Conservation (phyloP, 2,329 filamentous ascomycete genomes). For the Exophiala spinifera region DNA sequence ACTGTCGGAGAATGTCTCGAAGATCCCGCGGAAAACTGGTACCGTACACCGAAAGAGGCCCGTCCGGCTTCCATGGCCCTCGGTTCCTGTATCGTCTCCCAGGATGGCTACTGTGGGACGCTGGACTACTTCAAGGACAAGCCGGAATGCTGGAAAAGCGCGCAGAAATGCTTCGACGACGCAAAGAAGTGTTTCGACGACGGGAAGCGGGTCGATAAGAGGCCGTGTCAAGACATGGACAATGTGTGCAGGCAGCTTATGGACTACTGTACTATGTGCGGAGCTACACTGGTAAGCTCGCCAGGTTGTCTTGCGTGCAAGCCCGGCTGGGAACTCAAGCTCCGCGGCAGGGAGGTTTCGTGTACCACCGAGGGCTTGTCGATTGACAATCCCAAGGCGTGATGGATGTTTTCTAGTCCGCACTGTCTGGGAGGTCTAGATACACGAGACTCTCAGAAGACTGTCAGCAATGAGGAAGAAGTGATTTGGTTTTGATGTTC, state of each 20-base stretch:
- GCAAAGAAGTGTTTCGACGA: slow-evolving; percentile 1
- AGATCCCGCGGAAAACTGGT: slow-evolving; percentile 41
- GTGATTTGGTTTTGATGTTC: too few species aligned
- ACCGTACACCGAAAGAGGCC: slow-evolving; percentile 32
- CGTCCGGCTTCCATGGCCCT: slow-evolving; percentile 6
- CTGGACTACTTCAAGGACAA: slow-evolving; percentile 9
- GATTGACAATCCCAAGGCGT: too few species aligned
- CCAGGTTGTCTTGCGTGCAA: too few species aligned
- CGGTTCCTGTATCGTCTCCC: slow-evolving; percentile 12
- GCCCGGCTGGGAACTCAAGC: too few species aligned
- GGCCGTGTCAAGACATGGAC: not conserved
- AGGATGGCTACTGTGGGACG: slow-evolving; percentile 4
- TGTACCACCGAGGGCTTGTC: too few species aligned
- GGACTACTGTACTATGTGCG: too few species aligned
- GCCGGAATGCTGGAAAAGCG: slow-evolving; percentile 12
- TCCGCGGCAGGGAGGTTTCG: too few species aligned
- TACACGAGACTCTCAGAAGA: too few species aligned
- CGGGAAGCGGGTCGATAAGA: not conserved
- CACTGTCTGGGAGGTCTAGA: too few species aligned
- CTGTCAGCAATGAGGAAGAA: too few species aligned
- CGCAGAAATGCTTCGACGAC: slow-evolving; percentile 5
- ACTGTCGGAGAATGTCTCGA: slow-evolving; percentile 45
- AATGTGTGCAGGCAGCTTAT: slow-evolving; percentile 7
- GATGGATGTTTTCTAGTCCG: too few species aligned
- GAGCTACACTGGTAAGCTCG: too few species aligned